These are phyloP conservation scores for Lenzites betulinus DNA, from an alignment of 768 basidiomycete species.

Conservation along the genomic window DNA sequence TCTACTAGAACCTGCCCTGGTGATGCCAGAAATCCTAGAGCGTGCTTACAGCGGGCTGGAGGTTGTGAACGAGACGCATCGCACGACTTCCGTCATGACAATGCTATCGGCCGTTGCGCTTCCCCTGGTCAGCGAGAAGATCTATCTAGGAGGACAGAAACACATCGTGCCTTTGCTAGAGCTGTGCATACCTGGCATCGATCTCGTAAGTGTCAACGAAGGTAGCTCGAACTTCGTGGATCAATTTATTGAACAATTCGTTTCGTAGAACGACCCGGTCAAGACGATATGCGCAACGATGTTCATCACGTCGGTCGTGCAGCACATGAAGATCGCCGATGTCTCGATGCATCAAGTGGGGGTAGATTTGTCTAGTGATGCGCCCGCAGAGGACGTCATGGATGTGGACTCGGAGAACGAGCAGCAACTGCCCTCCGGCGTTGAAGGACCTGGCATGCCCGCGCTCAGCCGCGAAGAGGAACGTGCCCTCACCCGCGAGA, in stretches of 20 bases:
- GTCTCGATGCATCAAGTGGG: slow-evolving; percentile 64
- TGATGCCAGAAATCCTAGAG: slow-evolving; percentile 91
- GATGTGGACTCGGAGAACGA: slow-evolving; percentile 50
- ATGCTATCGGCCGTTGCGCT: slow-evolving; percentile 77
- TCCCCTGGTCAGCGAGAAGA: slow-evolving; percentile 71
- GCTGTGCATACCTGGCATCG: slow-evolving; percentile 88
- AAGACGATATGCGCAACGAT: slow-evolving; percentile 81
- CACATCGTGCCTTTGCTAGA: slow-evolving; percentile 87
- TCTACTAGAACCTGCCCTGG: slow-evolving; percentile 75
- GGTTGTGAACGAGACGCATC: slow-evolving; percentile 91
- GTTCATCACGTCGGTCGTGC: slow-evolving; percentile 73
- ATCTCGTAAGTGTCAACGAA: slow-evolving; percentile 56
- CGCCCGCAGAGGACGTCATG: slow-evolving; percentile 56
- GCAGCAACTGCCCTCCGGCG: slow-evolving; percentile 54
- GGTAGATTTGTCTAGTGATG: slow-evolving; percentile 54
- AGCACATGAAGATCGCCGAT: slow-evolving; percentile 78
- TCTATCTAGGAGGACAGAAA: slow-evolving; percentile 88
- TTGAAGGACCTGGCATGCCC: slow-evolving; percentile 42
- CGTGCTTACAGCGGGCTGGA: slow-evolving; percentile 92
- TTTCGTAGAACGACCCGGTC: slow-evolving; percentile 68
- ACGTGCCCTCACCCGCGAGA: slow-evolving; percentile 71
- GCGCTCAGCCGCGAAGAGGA: slow-evolving; percentile 64
- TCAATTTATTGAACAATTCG: background rate
- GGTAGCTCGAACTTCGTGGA: background rate
- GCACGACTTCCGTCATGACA: slow-evolving; percentile 89